phyloP scores from a whole-genome alignment of 208 protist genomes.

The Wallacemonas rigidus region DNA sequence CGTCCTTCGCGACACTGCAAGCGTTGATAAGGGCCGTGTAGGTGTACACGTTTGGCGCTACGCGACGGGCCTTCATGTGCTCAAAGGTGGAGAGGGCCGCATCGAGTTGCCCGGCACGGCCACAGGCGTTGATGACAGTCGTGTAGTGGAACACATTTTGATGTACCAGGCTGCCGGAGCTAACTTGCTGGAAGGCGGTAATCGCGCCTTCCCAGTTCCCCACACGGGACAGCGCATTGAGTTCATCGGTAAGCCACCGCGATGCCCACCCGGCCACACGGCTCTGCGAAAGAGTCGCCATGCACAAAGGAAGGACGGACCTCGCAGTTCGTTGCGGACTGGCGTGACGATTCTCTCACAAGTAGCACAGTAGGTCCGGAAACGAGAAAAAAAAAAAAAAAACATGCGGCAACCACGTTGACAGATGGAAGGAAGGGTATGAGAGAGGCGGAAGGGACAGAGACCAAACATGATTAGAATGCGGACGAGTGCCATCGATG shows the following conservation, averaged over 20 bases:
- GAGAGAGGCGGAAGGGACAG: too few species aligned
- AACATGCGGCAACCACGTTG: neutral
- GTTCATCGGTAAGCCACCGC: constrained; percentile 88
- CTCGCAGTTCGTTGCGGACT: too few species aligned
- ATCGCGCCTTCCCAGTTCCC: constrained; percentile 86
- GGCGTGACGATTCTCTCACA: too few species aligned
- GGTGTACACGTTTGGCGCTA: constrained; percentile 89
- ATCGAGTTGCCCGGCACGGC: constrained; percentile 67
- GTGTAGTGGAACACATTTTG: constrained; percentile 92
- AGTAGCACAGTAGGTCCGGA: too few species aligned
- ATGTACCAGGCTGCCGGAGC: constrained; percentile 70
- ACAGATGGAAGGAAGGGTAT: neutral
- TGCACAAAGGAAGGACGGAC: constrained; percentile 14
- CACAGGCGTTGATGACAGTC: constrained; percentile 81
- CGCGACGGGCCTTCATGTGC: constrained; percentile 70
- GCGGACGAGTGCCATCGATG: too few species aligned
- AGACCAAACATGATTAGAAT: too few species aligned
- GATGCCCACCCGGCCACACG: constrained; percentile 71
- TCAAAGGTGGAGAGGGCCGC: constrained; percentile 62
- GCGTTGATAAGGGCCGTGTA: constrained; percentile 85
- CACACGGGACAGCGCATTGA: constrained; percentile 59
- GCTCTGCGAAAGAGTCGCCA: constrained; percentile 67
- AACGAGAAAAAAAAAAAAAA: constrained; percentile 12
- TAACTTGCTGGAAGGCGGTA: constrained; percentile 57
- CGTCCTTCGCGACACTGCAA: constrained; percentile 50